Conservation (phyloP, 495 filamentous ascomycete genomes). For the Penicillium pulvis region DNA sequence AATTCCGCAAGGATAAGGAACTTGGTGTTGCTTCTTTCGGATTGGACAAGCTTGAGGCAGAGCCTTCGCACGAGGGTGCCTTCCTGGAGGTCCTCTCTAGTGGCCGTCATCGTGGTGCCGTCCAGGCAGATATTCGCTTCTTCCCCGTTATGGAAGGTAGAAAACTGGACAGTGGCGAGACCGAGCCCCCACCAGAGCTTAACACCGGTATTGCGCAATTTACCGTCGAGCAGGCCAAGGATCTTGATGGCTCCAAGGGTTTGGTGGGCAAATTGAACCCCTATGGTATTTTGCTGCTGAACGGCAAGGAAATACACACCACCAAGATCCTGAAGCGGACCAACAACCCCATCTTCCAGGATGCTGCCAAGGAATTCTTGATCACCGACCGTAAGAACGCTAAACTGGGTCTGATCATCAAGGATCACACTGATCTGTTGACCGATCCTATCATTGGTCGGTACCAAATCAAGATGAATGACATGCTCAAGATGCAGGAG, state of each 20-base stretch:
- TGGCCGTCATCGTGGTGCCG: constrained; percentile 76
- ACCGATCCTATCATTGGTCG: constrained; percentile 84
- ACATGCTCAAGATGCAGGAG: constrained; percentile 86
- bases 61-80: constrained; percentile 80
- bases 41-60: constrained; percentile 74
- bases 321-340: constrained; percentile 92
- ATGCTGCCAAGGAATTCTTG: constrained; percentile 87
- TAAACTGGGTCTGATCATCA: constrained; percentile 86
- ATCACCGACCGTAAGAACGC: constrained; percentile 90
- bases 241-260: constrained; percentile 87
- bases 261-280: constrained; percentile 87
- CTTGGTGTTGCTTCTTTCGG: constrained; percentile 83
- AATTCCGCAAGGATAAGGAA: constrained; percentile 93
- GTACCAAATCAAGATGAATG: constrained; percentile 92
- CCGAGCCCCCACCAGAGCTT: constrained; percentile 78
- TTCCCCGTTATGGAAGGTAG: constrained; percentile 84
- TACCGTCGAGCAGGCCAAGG: constrained; percentile 93
- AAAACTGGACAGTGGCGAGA: constrained; percentile 73
- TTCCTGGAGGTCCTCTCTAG: constrained; percentile 81
- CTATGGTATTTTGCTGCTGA: constrained; percentile 83
- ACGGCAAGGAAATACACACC: constrained; percentile 81
- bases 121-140: constrained; percentile 85
- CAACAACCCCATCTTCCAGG: constrained; percentile 92
- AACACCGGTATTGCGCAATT: constrained; percentile 92
- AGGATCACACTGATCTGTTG: constrained; percentile 85